A percentile compares a stretch with the other conserved stretches of the same genome.
phyloP scores from a whole-genome alignment of 352 stramenopile genomes.

The Thraustochytrium striatum region DNA sequence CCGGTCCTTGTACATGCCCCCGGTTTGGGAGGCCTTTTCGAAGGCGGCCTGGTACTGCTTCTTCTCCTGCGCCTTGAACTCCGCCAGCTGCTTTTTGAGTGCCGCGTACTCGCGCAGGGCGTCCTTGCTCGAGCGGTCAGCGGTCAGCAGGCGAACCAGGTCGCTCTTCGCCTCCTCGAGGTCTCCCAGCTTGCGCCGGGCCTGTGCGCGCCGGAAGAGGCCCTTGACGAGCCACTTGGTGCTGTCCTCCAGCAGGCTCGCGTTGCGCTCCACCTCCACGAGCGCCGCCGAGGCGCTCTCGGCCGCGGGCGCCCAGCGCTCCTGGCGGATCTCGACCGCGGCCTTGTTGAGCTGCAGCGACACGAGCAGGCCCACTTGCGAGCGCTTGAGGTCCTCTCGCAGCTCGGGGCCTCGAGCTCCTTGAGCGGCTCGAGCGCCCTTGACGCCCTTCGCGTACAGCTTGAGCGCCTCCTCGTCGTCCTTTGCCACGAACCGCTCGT shows the following conservation, averaged over 20 bases:
- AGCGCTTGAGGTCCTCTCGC: background rate
- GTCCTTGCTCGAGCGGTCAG: conserved; percentile 41
- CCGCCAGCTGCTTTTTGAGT: conserved; percentile 41
- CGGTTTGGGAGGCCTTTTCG: conserved; percentile 14
- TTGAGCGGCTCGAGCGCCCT: too few relatives aligned
- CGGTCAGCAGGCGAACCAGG: conserved; percentile 11
- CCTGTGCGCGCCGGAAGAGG: conserved; percentile 33
- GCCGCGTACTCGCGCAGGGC: conserved; percentile 23
- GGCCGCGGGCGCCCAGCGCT: background rate
- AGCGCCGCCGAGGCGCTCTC: background rate
- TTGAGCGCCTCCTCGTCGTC: conserved; percentile 1
- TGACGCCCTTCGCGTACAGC: conserved; percentile 8
- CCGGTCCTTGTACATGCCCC: conserved; percentile 33
- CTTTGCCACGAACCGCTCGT: conserved; percentile 9
- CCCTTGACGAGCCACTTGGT: conserved; percentile 33
- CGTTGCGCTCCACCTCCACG: background rate
- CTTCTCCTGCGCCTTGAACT: background rate
- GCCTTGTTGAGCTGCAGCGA: background rate
- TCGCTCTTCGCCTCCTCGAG: conserved; percentile 44
- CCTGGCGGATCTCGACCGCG: background rate
- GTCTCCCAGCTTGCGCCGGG: background rate
- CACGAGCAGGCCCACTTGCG: background rate
- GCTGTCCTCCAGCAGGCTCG: background rate
- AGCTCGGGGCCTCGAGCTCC: background rate
- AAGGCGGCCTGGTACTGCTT: conserved; percentile 40